Base-by-base conservation (phyloP, 1,139 yeast species). In the Yarrowia galli region DNA sequence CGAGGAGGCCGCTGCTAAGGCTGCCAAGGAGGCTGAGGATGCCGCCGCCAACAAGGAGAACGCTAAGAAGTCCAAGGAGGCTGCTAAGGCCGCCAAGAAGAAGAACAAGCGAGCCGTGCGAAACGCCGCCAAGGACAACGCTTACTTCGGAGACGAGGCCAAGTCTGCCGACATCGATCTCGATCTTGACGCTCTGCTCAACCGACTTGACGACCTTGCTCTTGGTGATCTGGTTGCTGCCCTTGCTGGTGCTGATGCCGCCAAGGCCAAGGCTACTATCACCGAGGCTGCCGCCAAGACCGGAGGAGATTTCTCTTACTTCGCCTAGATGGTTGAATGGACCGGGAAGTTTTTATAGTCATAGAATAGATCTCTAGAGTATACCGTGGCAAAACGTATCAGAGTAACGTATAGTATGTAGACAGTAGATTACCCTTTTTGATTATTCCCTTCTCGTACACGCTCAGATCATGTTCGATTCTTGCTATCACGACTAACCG, bases 41-140 rank as follows among this genome's bases (percentile, higher is more conserved):
- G 82, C 81, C 56, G 83, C 84, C 67, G 76, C 81, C 67, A 83
- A 84, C 63, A 92, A 91, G 81, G 89, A 85, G 72, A 83, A 81
- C 73, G 81, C 88, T 75, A 93, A 93, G 85, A 95, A 95, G 84
- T 88, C 93, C 72, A 96, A 93, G 84, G 98, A 95, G 84, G 97
- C 97, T 75, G 97, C 97, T 69, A 93, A 92, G 85, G 88, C 87
- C 73, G 97, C 98, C 64, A 92, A 91, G 86, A 95, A 91, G 96
- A 95, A 93, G 91, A 92, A 90, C 84, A 95, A 91, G 92, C 91
- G 98, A 85, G 82, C 91, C 68, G 81, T 95, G 73, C 92, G 98
- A 86, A 81, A 82, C 74, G 83, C 93, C 69, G 91, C 87, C 74
- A 92, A 93, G 84, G 98, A 91, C 51, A 87, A 84, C 74, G 91